Conservation (phyloP, 148 eudicot genomes). For the Mesembryanthemum crystallinum region DNA sequence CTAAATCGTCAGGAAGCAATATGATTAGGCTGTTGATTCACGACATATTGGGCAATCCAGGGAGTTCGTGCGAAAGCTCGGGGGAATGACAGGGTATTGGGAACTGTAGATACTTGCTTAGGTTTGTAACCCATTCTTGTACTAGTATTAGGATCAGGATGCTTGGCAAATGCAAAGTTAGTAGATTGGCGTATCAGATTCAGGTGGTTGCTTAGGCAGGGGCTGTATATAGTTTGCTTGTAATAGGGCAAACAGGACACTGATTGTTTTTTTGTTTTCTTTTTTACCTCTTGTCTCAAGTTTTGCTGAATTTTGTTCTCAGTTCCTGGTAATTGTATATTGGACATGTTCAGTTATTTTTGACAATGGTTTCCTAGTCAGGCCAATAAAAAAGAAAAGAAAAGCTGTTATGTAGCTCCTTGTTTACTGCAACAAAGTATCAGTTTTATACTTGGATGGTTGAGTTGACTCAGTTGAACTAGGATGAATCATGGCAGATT, state of each 20-base stretch:
- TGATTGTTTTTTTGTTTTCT: background rate
- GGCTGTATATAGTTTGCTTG: slow-evolving; percentile 34
- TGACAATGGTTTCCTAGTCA: background rate
- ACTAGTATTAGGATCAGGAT: slow-evolving; percentile 25
- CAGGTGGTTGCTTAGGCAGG: slow-evolving; percentile 23
- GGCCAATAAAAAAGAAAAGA: background rate
- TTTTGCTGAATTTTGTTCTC: slow-evolving; percentile 12
- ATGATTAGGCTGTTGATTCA: slow-evolving; percentile 57
- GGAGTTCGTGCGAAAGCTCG: slow-evolving; percentile 69
- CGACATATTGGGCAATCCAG: slow-evolving; percentile 49
- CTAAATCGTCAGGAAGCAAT: slow-evolving; percentile 54
- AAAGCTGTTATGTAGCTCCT: background rate
- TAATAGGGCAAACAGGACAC: slow-evolving; percentile 13
- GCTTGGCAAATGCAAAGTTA: slow-evolving; percentile 5
- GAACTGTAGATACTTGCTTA: slow-evolving; percentile 35
- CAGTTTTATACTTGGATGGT: background rate
- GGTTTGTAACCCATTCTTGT: slow-evolving; percentile 36
- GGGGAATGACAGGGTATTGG: slow-evolving; percentile 33
- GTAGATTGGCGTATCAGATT: slow-evolving; percentile 25
- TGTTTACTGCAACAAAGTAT: background rate
- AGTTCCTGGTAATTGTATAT: slow-evolving; percentile 20
- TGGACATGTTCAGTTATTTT: slow-evolving; percentile 1
- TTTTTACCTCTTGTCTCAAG: slow-evolving; percentile 15
- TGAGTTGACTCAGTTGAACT: too few species aligned
- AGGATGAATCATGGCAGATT: too few species aligned